These are phyloP conservation scores for Ophidiomyces ophidiicola DNA, from an alignment of 2,329 filamentous ascomycete species.

Conservation along the genomic window DNA sequence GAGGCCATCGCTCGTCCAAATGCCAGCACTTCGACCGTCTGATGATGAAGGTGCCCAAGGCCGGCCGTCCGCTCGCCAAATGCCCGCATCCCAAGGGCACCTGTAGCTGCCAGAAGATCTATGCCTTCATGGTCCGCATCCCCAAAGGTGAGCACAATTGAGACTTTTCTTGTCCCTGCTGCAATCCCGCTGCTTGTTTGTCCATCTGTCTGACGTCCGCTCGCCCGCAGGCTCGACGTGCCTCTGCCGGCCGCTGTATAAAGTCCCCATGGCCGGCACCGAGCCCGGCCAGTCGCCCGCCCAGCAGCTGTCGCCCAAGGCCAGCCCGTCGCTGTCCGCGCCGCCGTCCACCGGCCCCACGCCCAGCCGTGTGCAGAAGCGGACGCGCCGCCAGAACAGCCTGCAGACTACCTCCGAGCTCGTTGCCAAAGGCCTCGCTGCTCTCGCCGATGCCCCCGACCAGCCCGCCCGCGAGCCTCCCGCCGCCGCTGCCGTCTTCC, in stretches of 20 bases:
- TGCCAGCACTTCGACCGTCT: slow-evolving; percentile 38
- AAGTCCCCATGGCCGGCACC: slow-evolving; percentile 23
- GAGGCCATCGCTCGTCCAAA: slow-evolving; percentile 39
- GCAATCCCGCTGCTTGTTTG: too few species aligned
- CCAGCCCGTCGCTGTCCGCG: slow-evolving; percentile 1
- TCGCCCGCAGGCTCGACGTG: slow-evolving; percentile 32
- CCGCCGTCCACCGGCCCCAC: slow-evolving; percentile 15
- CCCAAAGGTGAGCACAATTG: slow-evolving; percentile 28
- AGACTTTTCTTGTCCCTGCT: too few species aligned
- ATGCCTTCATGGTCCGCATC: slow-evolving; percentile 36
- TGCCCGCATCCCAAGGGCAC: slow-evolving; percentile 36
- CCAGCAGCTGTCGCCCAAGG: slow-evolving; percentile 1
- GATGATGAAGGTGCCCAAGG: slow-evolving; percentile 40
- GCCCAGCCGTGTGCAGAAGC: slow-evolving; percentile 28
- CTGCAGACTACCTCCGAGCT: slow-evolving; percentile 26
- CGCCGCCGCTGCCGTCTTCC: background rate
- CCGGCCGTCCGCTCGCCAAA: slow-evolving; percentile 37
- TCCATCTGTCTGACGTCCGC: too few species aligned
- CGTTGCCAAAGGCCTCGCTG: slow-evolving; percentile 20
- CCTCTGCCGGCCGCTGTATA: slow-evolving; percentile 32
- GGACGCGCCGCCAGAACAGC: slow-evolving; percentile 23
- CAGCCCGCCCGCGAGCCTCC: background rate
- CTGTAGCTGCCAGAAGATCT: slow-evolving; percentile 33
- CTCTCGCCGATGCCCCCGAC: background rate
- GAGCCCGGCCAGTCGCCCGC: slow-evolving; percentile 16